Conservation (phyloP, 768 basidiomycete genomes). For the Lentinula raphanica region DNA sequence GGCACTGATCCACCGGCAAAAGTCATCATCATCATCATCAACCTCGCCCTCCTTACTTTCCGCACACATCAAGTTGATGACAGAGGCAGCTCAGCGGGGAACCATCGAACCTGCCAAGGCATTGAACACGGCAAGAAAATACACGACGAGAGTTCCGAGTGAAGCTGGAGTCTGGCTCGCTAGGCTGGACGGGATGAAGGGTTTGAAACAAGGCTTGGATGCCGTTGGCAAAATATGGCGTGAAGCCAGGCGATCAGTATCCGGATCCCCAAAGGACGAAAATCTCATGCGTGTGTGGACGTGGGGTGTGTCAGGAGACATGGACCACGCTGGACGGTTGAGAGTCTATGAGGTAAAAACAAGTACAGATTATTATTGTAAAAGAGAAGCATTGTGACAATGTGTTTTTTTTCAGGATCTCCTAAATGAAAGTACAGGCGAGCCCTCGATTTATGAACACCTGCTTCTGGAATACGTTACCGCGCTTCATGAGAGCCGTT, state of each 20-base stretch:
- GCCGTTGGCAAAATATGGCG: constrained; percentile 33
- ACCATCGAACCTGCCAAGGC: constrained; percentile 26
- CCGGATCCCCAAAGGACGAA: constrained; percentile 17
- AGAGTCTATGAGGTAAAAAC: constrained; percentile 29
- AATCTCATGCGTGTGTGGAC: constrained; percentile 42
- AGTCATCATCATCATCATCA: too few relatives aligned
- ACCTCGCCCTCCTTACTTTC: constrained; percentile 26
- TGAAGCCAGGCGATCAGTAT: constrained; percentile 33
- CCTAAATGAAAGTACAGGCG: constrained; percentile 43
- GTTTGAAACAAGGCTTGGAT: constrained; percentile 17
- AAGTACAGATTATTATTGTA: not conserved
- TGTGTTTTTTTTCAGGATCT: constrained; percentile 28
- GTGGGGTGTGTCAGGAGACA: constrained; percentile 39
- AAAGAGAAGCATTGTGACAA: constrained; percentile 2
- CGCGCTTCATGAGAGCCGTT: constrained; percentile 20
- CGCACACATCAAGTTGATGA: constrained; percentile 26
- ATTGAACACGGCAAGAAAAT: constrained; percentile 38
- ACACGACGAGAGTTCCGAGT: constrained; percentile 34
- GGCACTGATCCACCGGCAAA: constrained; percentile 22
- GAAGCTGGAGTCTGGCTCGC: constrained; percentile 46
- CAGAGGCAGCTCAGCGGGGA: constrained; percentile 8
- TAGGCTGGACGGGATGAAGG: constrained; percentile 40
- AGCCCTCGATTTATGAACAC: constrained; percentile 37
- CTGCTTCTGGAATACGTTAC: constrained; percentile 43
- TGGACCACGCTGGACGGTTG: constrained; percentile 10